phyloP scores from a whole-genome alignment of 768 basidiomycete genomes.

The Auricularia auricula-judae region DNA sequence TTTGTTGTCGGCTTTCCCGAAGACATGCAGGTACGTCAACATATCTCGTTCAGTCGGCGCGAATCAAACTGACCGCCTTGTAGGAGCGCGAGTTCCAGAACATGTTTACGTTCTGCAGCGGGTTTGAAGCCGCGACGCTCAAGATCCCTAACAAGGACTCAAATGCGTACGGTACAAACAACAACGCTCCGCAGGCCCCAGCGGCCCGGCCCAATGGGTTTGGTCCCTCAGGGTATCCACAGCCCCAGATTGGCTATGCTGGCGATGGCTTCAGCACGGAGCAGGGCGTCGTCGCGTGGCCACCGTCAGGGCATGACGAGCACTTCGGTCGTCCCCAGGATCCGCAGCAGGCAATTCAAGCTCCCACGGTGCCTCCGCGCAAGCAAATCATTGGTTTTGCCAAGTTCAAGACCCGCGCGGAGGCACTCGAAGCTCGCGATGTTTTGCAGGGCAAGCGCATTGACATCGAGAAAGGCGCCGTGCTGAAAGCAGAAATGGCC shows the following conservation, averaged over 20 bases:
- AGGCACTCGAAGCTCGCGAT: slow-evolving; percentile 82
- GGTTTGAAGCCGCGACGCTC: slow-evolving; percentile 94
- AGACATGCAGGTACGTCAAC: slow-evolving; percentile 79
- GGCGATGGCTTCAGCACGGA: background rate
- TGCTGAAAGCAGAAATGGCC: slow-evolving; percentile 97
- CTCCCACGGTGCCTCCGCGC: slow-evolving; percentile 41
- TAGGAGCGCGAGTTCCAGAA: slow-evolving; percentile 99
- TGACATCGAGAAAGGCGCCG: slow-evolving; percentile 85
- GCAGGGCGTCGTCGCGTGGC: background rate
- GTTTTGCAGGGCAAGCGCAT: slow-evolving; percentile 80
- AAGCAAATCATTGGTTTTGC: slow-evolving; percentile 99
- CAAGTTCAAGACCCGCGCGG: slow-evolving; percentile 79
- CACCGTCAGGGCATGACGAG: slow-evolving; percentile 24
- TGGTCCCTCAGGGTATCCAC: background rate
- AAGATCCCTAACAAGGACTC: slow-evolving; percentile 94
- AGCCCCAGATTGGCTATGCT: background rate
- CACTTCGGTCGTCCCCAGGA: slow-evolving; percentile 20
- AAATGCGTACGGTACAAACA: slow-evolving; percentile 51
- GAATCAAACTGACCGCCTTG: slow-evolving; percentile 11
- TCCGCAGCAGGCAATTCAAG: slow-evolving; percentile 20
- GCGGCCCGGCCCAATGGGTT: slow-evolving; percentile 16
- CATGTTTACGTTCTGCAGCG: slow-evolving; percentile 94
- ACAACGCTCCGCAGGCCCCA: slow-evolving; percentile 25
- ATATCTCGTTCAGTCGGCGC: slow-evolving; percentile 1
- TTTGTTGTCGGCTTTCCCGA: slow-evolving; percentile 99